phyloP scores from a whole-genome alignment of 768 basidiomycete genomes.

The Agaricus blazei region DNA sequence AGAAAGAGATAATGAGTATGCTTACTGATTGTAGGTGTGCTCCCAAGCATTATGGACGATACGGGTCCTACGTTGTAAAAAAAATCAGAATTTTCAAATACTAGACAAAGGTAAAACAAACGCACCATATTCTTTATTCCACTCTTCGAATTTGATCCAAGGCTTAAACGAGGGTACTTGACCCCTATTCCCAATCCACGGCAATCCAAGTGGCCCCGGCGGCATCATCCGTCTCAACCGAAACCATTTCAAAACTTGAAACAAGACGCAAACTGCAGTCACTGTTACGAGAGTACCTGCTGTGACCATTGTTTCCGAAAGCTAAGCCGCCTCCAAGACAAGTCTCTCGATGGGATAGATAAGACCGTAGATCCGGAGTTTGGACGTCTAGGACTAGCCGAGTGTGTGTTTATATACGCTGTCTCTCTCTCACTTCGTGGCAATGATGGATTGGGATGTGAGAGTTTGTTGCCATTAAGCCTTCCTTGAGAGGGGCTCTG shows the following conservation, averaged over 20 bases:
- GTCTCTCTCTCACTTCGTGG: not conserved
- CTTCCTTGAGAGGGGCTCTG: too few relatives aligned
- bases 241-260: constrained; percentile 23
- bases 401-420: too few relatives aligned
- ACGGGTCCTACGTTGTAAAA: constrained; percentile 28
- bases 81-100: not conserved
- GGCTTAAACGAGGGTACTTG: constrained; percentile 40
- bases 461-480: not conserved
- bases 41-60: constrained; percentile 35
- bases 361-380: too few relatives aligned
- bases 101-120: not conserved
- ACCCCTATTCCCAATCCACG: constrained; percentile 40
- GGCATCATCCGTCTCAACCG: constrained; percentile 32
- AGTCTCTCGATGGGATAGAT: too few relatives aligned
- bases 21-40: constrained; percentile 37
- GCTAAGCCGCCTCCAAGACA: too few relatives aligned
- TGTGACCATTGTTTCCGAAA: not conserved
- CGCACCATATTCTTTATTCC: constrained; percentile 41
- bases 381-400: too few relatives aligned
- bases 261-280: constrained; percentile 16
- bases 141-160: constrained; percentile 44
- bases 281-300: not conserved
- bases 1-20: not conserved
- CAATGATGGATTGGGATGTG: not conserved
- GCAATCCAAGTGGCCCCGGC: constrained; percentile 40